Evolutionary conservation across 2,329 filamentous ascomycete species (phyloP).

Genomic region (Stemphylium lycopersici): DNA sequence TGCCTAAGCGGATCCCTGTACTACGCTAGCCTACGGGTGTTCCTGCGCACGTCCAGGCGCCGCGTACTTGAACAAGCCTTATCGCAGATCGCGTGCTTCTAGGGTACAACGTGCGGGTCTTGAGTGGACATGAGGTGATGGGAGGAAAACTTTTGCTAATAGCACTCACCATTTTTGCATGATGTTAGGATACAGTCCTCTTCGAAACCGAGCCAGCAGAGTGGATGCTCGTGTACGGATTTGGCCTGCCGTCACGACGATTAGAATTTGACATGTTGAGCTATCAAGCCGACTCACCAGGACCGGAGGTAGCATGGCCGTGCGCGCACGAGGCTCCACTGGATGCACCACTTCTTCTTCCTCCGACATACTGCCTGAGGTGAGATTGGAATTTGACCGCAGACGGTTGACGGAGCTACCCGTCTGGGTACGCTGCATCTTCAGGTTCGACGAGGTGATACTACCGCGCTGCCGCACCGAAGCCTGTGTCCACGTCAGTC

Average conservation of each 20-base stretch:
- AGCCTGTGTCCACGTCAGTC: conserved; percentile 44
- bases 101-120: conserved; percentile 12
- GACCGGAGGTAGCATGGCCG: conserved; percentile 87
- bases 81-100: conserved; percentile 19
- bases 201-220: conserved; percentile 92
- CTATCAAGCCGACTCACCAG: conserved; percentile 64
- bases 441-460: conserved; percentile 56
- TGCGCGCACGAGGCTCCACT: conserved; percentile 83
- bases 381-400: conserved; percentile 73
- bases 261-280: conserved; percentile 7
- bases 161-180: conserved; percentile 79
- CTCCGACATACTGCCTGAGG: conserved; percentile 59
- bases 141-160: conserved; percentile 16
- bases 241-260: conserved; percentile 66
- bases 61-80: conserved; percentile 29
- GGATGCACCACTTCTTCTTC: conserved; percentile 73
- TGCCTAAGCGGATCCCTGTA: conserved; percentile 7
- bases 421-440: conserved; percentile 59
- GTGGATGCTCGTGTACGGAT: conserved; percentile 80
- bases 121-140: conserved; percentile 13
- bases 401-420: conserved; percentile 67
- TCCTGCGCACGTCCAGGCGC: conserved; percentile 31
- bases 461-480: conserved; percentile 64
- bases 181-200: conserved; percentile 92
- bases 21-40: conserved; percentile 23